phyloP scores from a whole-genome alignment of 2,329 filamentous ascomycete genomes.

The Colletotrichum cuscutae region DNA sequence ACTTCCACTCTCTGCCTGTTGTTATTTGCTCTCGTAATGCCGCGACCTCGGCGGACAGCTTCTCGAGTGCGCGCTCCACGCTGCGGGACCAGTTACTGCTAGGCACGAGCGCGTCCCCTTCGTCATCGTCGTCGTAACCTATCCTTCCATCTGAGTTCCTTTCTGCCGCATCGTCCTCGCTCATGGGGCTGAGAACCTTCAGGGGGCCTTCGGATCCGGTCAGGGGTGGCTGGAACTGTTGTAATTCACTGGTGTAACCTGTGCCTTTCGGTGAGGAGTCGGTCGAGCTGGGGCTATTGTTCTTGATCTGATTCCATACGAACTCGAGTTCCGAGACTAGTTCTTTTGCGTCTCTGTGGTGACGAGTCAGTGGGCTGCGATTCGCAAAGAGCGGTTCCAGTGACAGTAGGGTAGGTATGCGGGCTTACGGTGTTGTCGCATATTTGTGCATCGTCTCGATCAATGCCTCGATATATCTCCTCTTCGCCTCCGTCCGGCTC shows the following conservation, averaged over 20 bases:
- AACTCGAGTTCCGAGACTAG: conserved; percentile 97
- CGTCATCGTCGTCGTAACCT: conserved; percentile 56
- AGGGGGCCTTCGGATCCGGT: conserved; percentile 67
- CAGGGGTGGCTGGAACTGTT: conserved; percentile 57
- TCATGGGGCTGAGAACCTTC: conserved; percentile 85
- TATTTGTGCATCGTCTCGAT: conserved; percentile 98
- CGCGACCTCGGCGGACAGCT: conserved; percentile 91
- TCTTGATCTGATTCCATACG: conserved; percentile 98
- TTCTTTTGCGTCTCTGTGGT: conserved; percentile 78
- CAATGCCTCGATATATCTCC: conserved; percentile 90
- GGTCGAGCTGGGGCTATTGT: conserved; percentile 76
- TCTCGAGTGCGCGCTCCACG: conserved; percentile 86
- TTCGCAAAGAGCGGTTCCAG: not conserved
- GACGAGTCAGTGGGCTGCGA: conserved; percentile 17
- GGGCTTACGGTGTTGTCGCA: conserved; percentile 80
- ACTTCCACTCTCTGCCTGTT: conserved; percentile 76
- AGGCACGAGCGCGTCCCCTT: conserved; percentile 54
- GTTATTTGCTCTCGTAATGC: conserved; percentile 92
- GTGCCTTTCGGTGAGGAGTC: conserved; percentile 64
- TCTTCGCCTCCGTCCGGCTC: conserved; percentile 91
- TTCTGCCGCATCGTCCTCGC: conserved; percentile 79
- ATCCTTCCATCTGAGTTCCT: conserved; percentile 59
- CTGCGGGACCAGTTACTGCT: conserved; percentile 78
- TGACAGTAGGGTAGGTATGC: not conserved
- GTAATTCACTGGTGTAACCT: conserved; percentile 46